Conservation (phyloP, 345 rosid genomes). For the Eucalyptus polyanthemos region DNA sequence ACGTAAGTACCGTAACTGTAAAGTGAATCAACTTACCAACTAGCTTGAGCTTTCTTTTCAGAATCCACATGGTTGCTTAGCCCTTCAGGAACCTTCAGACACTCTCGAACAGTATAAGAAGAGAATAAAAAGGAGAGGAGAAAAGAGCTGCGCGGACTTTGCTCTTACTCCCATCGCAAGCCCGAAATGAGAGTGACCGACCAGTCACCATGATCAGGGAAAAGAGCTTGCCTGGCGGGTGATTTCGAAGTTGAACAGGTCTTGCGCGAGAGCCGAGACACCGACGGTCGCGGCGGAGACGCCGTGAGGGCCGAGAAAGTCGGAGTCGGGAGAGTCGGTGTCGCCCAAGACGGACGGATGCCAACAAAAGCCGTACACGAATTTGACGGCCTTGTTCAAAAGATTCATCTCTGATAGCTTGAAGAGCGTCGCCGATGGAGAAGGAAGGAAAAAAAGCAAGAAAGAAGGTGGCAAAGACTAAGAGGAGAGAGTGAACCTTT, state of each 20-base stretch:
- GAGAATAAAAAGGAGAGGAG: background rate
- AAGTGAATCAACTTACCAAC: constrained; percentile 40
- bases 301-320: constrained; percentile 27
- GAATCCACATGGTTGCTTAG: constrained; percentile 60
- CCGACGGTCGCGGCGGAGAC: constrained; percentile 45
- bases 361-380: constrained; percentile 32
- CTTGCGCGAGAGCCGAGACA: constrained; percentile 72
- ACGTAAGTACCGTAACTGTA: too few species aligned
- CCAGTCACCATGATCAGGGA: background rate
- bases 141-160: background rate
- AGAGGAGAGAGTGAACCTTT: background rate
- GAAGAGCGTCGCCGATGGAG: background rate
- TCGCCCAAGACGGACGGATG: constrained; percentile 25
- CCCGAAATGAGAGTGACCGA: background rate
- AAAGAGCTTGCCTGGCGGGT: constrained; percentile 39
- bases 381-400: constrained; percentile 49
- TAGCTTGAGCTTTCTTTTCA: constrained; percentile 78
- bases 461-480: background rate
- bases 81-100: constrained; percentile 61
- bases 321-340: background rate
- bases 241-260: constrained; percentile 62
- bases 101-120: background rate
- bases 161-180: background rate
- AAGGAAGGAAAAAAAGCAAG: background rate
- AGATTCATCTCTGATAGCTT: background rate